Conservation (phyloP, 2,329 filamentous ascomycete species). For the Pezicula rhizophila region DNA sequence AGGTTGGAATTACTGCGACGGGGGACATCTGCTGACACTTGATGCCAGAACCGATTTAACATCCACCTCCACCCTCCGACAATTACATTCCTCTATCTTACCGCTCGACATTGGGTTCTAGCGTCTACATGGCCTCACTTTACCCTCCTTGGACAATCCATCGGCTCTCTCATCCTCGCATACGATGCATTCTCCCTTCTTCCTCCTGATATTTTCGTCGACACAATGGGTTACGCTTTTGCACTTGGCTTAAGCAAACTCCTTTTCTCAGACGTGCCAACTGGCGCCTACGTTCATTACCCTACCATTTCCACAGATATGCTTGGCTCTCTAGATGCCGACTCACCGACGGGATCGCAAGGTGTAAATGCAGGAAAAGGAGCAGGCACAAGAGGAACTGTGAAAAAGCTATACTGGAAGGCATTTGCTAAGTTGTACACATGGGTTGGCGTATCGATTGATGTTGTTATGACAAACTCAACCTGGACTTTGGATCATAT, state of each 20-base stretch:
- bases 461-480: slow-evolving; percentile 97
- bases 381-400: slow-evolving; percentile 59
- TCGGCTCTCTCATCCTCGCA: slow-evolving; percentile 80
- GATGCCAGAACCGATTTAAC: slow-evolving; percentile 71
- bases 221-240: slow-evolving; percentile 98
- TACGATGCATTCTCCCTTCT: slow-evolving; percentile 91
- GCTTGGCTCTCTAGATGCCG: slow-evolving; percentile 73
- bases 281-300: slow-evolving; percentile 93
- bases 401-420: slow-evolving; percentile 81
- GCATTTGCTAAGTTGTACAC: slow-evolving; percentile 79
- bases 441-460: slow-evolving; percentile 73
- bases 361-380: slow-evolving; percentile 83
- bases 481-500: slow-evolving; percentile 89
- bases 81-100: slow-evolving; percentile 84
- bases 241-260: slow-evolving; percentile 75
- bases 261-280: slow-evolving; percentile 75
- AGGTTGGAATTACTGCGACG: background rate
- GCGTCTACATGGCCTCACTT: slow-evolving; percentile 85
- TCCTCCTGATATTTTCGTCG: slow-evolving; percentile 88
- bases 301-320: slow-evolving; percentile 98
- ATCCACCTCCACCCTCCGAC: slow-evolving; percentile 80
- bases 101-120: slow-evolving; percentile 79
- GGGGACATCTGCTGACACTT: slow-evolving; percentile 3
- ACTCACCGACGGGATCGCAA: slow-evolving; percentile 49
- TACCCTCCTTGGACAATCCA: slow-evolving; percentile 86